Base-by-base conservation (phyloP, 1,284 basidiomycete species). In the Moesziomyces sp. region DNA sequence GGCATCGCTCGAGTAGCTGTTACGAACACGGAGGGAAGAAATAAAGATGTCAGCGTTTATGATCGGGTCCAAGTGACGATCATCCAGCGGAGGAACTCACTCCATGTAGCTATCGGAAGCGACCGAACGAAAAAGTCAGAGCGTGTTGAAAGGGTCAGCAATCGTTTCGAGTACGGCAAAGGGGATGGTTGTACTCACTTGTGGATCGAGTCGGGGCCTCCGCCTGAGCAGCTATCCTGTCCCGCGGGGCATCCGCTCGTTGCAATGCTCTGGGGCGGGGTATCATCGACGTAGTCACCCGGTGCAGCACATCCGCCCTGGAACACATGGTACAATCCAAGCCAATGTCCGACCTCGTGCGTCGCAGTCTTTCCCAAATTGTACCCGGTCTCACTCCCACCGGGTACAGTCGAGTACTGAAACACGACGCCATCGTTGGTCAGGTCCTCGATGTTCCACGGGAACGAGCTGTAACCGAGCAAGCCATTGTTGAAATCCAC, bases 241-340 rank as follows among this genome's bases (percentile, higher is more conserved):
- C 54, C 51, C 3, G 40, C 23, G 3, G 77, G 75, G 46, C 77
- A 77, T 2, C 75, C 77, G 16, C 46, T 61, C 13, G 74, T 71
- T 3, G 75, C 63, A 2, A 24, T 23, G n/a, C 55, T 61, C 58
- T 79, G 67, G 38, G 77, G 65, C 26, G 88, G 86, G 2, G 88
- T 89, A 72, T 89, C 89, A 40, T 79, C 74, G 54, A 89, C 88
- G 42, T 64, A 76, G 76, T 89, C 88, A 16, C 88, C 88, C 18
- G 84, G 57, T 42, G 85, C 85, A 38, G 68, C 72, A 85, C 88
- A 89, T 5, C 88, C 88, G 28, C 88, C 88, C 76, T 89, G 87
- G 85, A 89, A 89, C 38, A 88, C 88, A 79, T 89, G 88, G 83
- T 88, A 88, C 40, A 89, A 85, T 38, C 88, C 88, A 71, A 88